A percentile compares a stretch with the other conserved stretches of the same genome.
Evolutionary conservation across 352 stramenopile species (phyloP).

Genomic region (Pythium rishiriense): DNA sequence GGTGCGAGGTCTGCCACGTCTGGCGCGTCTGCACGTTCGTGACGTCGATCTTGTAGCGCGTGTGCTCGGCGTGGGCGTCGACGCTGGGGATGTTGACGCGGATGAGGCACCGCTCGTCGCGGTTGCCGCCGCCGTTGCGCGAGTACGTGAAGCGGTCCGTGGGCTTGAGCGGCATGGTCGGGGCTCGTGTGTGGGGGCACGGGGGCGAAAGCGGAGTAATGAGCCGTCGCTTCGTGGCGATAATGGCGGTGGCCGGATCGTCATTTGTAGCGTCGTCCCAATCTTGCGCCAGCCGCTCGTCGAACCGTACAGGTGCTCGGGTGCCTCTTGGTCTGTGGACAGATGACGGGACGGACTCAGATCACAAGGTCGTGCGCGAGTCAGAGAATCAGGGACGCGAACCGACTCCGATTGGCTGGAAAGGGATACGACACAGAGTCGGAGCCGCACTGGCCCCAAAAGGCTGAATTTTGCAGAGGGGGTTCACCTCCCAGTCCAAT

Average conservation of each 20-base stretch:
- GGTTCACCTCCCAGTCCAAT: not conserved
- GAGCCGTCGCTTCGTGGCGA: not conserved
- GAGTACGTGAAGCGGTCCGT: conserved; percentile 85
- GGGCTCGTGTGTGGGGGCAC: not conserved
- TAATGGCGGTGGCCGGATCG: not conserved
- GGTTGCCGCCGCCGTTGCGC: conserved; percentile 66
- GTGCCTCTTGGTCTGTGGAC: conserved; percentile 14
- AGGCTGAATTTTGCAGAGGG: not conserved
- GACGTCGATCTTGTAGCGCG: conserved; percentile 70
- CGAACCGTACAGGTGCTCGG: not conserved
- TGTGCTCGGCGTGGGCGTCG: conserved; percentile 43
- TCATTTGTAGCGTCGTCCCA: conserved; percentile 6
- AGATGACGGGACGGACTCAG: conserved; percentile 10
- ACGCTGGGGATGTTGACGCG: conserved; percentile 62
- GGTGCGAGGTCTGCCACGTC: conserved; percentile 67
- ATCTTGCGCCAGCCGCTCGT: conserved; percentile 14
- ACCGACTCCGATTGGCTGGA: conserved; percentile 1
- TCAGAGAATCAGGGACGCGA: conserved; percentile 22
- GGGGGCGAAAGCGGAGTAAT: not conserved
- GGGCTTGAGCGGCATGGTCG: conserved; percentile 12
- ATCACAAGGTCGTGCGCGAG: conserved; percentile 5
- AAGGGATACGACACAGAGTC: not conserved
- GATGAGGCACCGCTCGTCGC: conserved; percentile 73
- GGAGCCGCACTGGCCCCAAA: not conserved
- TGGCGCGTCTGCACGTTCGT: conserved; percentile 67